Base-by-base conservation (phyloP, 768 basidiomycete genomes). In the Auricularia auricula-judae region DNA sequence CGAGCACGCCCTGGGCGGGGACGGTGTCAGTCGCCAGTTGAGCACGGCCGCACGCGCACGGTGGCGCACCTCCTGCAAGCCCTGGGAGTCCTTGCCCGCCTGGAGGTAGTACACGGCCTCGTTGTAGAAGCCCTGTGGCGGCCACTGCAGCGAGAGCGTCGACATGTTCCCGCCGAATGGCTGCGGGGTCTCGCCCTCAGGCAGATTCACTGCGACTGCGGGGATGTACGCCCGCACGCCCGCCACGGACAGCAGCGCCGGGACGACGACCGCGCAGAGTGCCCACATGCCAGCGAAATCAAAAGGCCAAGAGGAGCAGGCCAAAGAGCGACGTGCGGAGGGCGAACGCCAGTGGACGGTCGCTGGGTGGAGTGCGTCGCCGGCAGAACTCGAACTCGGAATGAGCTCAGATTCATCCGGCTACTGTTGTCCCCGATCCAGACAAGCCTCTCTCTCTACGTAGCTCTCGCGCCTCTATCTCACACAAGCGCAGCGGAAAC, bases 1-100 rank as follows among this genome's bases (percentile, higher is more conserved):
- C 85, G 44, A 97, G 73, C 14, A 86, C 88, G 21, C 93, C 94
- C 87, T 91, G 67, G 36, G 53, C 65, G 35, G 65, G 39, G 43
- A 42, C 21, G 60, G 23, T 51, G 18, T 34, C 59, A 59, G 35
- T 47, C 44, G 29, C 29, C 29, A 29, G 2, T 29, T 29, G 29
- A 29, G 29, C 29, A 29, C 29, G 29, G 36, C 23, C 51, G 44
- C 43, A 23, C 47, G 56, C 29, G 43, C 39, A 42, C 7, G 39
- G 12, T 47, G 60, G 63, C 80, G 66, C 69, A 87, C 89, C 76
- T 84, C 80, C 72, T 77, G 83, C 34, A 84, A 74, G 7, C 84
- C 85, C 23, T 67, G 72, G 66, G 81, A 82, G 33, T 73, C 74
- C 64, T 77, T 72, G 44, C 83, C 82, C 1, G 78, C 83, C 2